Evolutionary conservation across 2,329 filamentous ascomycete genomes (phyloP).

Genomic region (Annulohypoxylon truncatum): DNA sequence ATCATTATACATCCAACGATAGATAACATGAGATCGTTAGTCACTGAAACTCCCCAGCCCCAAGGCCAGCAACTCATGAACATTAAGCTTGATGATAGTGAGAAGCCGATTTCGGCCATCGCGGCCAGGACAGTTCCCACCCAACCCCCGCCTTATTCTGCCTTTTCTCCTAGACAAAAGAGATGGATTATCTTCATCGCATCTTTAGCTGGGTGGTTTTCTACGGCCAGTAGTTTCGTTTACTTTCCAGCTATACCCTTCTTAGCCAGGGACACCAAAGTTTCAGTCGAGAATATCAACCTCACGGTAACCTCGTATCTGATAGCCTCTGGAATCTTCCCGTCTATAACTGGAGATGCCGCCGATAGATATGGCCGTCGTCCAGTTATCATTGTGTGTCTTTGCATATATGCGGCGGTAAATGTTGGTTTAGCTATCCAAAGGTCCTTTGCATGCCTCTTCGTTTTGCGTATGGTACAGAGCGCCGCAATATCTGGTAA

Average conservation of each 20-base stretch:
- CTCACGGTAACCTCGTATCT: slow-evolving; percentile 5
- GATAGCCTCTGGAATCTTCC: slow-evolving; percentile 10
- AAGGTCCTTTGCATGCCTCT: slow-evolving; percentile 1
- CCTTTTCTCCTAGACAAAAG: not conserved
- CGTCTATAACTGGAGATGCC: slow-evolving; percentile 5
- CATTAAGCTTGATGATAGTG: not conserved
- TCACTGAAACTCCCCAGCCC: not conserved
- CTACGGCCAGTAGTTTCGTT: slow-evolving; percentile 2
- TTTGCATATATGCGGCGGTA: not conserved
- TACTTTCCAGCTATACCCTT: slow-evolving; percentile 15
- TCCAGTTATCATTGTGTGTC: not conserved
- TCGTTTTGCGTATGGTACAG: slow-evolving; percentile 7
- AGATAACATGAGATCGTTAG: not conserved
- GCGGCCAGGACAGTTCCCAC: not conserved
- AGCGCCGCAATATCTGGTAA: slow-evolving; percentile 13
- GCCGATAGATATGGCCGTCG: slow-evolving; percentile 12
- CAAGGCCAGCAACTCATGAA: no score
- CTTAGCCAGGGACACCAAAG: not conserved
- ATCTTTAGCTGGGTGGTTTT: slow-evolving; percentile 9
- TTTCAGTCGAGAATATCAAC: slow-evolving; percentile 9
- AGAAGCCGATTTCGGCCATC: slow-evolving; percentile 4
- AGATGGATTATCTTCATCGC: slow-evolving; percentile 16
- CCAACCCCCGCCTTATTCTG: slow-evolving; percentile 6
- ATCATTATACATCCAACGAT: not conserved
- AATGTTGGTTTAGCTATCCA: slow-evolving; percentile 1